Percentiles rank a stretch among this genome's conserved stretches.
Evolutionary conservation across 2,329 filamentous ascomycete species (phyloP).

Genomic region (Paecilomyces formosus): DNA sequence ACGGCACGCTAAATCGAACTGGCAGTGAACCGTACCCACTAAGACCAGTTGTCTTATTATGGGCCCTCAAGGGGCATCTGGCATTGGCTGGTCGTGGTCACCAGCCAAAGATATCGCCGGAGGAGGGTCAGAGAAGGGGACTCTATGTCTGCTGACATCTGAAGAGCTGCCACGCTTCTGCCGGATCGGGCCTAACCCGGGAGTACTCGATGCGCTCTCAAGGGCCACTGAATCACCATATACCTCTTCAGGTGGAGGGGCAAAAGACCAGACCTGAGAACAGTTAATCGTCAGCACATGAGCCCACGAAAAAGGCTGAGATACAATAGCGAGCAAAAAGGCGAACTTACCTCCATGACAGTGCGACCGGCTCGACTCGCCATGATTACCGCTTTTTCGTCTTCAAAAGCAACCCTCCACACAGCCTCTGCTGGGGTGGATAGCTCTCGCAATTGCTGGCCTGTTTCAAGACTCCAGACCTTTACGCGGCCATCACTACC

Average conservation of each 20-base stretch:
- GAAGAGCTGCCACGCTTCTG: constrained; percentile 9
- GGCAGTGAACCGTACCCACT: background rate
- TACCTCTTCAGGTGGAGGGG: constrained; percentile 54
- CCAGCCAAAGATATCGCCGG: constrained; percentile 16
- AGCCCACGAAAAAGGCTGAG: background rate
- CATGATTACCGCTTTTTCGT: constrained; percentile 96
- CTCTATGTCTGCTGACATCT: constrained; percentile 11
- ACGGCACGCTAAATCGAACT: background rate
- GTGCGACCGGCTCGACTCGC: constrained; percentile 77
- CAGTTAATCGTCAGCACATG: constrained; percentile 13
- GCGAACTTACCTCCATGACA: constrained; percentile 80
- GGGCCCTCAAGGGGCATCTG: constrained; percentile 16
- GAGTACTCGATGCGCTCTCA: constrained; percentile 26
- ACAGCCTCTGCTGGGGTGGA: constrained; percentile 89
- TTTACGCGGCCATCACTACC: constrained; percentile 97
- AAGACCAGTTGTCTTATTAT: background rate
- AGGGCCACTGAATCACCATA: constrained; percentile 18
- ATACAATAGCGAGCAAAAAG: constrained; percentile 4
- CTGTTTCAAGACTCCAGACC: constrained; percentile 93
- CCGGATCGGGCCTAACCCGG: constrained; percentile 15
- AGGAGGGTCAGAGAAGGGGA: constrained; percentile 25
- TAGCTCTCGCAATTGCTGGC: constrained; percentile 81
- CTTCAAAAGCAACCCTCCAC: constrained; percentile 96
- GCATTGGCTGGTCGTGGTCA: constrained; percentile 27
- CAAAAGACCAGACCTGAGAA: constrained; percentile 84